Percentiles rank a stretch among this genome's conserved stretches.
These are phyloP conservation scores for Hypoxylon sp. DNA, from an alignment of 2,329 filamentous ascomycete genomes.

Conservation along the genomic window DNA sequence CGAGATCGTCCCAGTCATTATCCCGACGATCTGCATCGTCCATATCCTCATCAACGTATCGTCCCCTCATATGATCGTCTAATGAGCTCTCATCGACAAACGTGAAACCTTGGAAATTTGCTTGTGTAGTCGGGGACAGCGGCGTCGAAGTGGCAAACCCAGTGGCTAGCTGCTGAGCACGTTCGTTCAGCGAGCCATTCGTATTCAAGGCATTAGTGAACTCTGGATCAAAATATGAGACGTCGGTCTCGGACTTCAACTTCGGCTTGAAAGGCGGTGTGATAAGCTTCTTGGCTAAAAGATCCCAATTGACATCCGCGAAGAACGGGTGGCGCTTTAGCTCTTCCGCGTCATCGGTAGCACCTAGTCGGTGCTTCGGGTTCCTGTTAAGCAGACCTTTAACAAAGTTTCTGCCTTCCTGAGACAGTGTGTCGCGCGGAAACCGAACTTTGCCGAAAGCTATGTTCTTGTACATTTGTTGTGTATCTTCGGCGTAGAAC, in stretches of 20 bases:
- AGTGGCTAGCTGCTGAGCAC: conserved; percentile 86
- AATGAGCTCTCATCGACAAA: conserved; percentile 98
- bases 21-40: conserved; percentile 66
- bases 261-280: conserved; percentile 98
- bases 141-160: conserved; percentile 93
- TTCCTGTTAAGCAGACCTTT: conserved; percentile 98
- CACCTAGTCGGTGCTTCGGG: conserved; percentile 93
- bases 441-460: conserved; percentile 98
- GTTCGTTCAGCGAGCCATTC: conserved; percentile 89
- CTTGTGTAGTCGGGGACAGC: conserved; percentile 93
- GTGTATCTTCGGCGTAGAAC: conserved; percentile 98
- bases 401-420: conserved; percentile 96
- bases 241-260: conserved; percentile 94
- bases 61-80: conserved; percentile 81
- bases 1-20: conserved; percentile 72
- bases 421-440: conserved; percentile 91
- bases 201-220: conserved; percentile 95
- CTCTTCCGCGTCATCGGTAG: conserved; percentile 91
- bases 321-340: conserved; percentile 97
- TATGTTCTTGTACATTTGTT: conserved; percentile 99
- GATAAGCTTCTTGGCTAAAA: conserved; percentile 89
- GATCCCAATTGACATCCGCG: conserved; percentile 91
- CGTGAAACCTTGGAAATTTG: conserved; percentile 98
- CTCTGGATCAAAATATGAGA: conserved; percentile 98
- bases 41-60: conserved; percentile 72